phyloP scores from a whole-genome alignment of 345 rosid species.

The Aegle marmelos region DNA sequence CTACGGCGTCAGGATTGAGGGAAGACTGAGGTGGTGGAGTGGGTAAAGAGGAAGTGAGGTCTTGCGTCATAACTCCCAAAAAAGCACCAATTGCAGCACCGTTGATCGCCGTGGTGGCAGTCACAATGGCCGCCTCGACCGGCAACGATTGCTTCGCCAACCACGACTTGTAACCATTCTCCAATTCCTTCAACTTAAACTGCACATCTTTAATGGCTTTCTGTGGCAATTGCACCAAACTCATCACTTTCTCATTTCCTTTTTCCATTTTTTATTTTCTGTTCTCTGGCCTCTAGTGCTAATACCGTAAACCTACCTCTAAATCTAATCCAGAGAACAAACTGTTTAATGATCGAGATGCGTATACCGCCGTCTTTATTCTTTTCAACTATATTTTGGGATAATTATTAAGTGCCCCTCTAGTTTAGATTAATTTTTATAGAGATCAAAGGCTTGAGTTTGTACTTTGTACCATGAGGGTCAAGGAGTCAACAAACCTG shows the following conservation, averaged over 20 bases:
- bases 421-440: no score
- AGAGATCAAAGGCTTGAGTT: no score
- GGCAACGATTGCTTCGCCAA: conserved; percentile 67
- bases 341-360: not conserved
- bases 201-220: conserved; percentile 61
- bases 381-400: no score
- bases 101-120: conserved; percentile 67
- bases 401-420: not conserved
- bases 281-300: not conserved
- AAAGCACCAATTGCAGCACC: conserved; percentile 86
- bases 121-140: conserved; percentile 74
- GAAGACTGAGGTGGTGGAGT: conserved; percentile 45
- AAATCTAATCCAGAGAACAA: not conserved
- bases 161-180: conserved; percentile 68
- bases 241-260: conserved; percentile 41
- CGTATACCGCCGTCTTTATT: not conserved
- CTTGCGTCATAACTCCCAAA: conserved; percentile 69
- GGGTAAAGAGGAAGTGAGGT: conserved; percentile 45
- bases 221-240: conserved; percentile 38
- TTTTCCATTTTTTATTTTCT: conserved; percentile 38
- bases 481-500: no score
- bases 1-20: conserved; percentile 77
- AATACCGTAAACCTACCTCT: conserved; percentile 2
- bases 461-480: no score
- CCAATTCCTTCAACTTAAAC: conserved; percentile 55